Evolutionary conservation across 805 yeast genomes (phyloP), one percentile per base, ranked within the genome.

Genomic region (Brettanomyces naardenensis): DNA sequence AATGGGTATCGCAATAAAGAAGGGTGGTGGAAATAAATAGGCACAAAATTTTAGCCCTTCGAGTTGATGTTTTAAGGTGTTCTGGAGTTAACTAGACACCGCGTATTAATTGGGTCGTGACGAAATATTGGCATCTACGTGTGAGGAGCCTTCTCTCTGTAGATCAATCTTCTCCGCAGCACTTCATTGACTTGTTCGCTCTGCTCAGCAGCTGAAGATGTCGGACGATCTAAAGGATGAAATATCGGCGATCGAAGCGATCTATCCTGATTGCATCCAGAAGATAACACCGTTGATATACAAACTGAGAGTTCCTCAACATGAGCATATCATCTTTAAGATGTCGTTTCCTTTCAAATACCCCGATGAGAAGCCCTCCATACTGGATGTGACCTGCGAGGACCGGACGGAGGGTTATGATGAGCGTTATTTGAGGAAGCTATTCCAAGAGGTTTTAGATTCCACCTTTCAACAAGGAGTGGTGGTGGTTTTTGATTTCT

Each of bases 191-290:
- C n/a, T n/a, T n/a, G n/a, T n/a, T n/a, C n/a, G n/a, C n/a, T n/a
- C n/a, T n/a, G n/a, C n/a, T n/a, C n/a, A n/a, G n/a, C n/a, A n/a
- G n/a, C n/a, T n/a, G 31, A 9, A 19, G 36, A 19, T 13, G 19
- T 54, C 63, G 1, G 72, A 72, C 42, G 82, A 78, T 25, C 60
- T 82, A 5, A 53, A 53, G 17, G 92, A 86, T 38, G 98, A 90
- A 52, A 59, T 86, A 15, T 78, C 73, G 28, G 90, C 95, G 10
- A 77, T 90, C 9, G 82, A 85, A 39, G 92, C 96, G 3, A 90
- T 92, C 10, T 90, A 76, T 52, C 96, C 95, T 1, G 83, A 69
- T 13, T 66, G 75, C 29, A 54, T 77, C 26, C 58, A 60, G 3
- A 49, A 47, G 19, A 37, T 69, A 6, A 67, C 60, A 3, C 61